Conservation (phyloP, 2,329 filamentous ascomycete species). For the Exophiala phaeomuriformis region DNA sequence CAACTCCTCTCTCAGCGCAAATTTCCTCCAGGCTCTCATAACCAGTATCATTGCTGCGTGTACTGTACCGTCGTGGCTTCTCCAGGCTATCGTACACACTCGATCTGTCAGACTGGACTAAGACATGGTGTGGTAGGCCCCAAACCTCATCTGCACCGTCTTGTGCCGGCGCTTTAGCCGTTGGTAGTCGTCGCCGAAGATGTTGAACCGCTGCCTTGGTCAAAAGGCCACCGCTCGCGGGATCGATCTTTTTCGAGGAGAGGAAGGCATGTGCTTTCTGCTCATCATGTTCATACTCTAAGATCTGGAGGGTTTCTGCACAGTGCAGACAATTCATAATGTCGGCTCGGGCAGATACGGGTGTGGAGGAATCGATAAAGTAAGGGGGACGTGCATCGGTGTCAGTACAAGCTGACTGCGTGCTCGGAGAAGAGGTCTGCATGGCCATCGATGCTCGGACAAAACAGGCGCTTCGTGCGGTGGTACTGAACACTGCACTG, state of each 20-base stretch:
- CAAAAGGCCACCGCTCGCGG: constrained; percentile 25
- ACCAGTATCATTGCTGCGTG: constrained; percentile 36
- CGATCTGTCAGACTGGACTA: constrained; percentile 16
- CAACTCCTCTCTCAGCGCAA: constrained; percentile 11
- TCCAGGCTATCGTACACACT: constrained; percentile 8
- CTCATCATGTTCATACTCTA: constrained; percentile 34
- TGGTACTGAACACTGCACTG: constrained; percentile 52
- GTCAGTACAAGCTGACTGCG: not conserved
- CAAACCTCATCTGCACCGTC: constrained; percentile 22
- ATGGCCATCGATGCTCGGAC: constrained; percentile 44
- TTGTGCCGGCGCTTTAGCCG: constrained; percentile 6
- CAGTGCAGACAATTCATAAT: constrained; percentile 52
- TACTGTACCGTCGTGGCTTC: constrained; percentile 28
- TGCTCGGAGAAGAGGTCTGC: constrained; percentile 41
- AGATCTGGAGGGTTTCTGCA: constrained; percentile 51
- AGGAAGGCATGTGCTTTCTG: constrained; percentile 31
- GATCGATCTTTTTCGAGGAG: constrained; percentile 30
- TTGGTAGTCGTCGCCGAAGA: constrained; percentile 20
- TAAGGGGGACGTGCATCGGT: constrained; percentile 29
- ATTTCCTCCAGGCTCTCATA: constrained; percentile 32
- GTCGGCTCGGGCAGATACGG: constrained; percentile 44
- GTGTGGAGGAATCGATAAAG: constrained; percentile 50
- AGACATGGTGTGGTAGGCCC: constrained; percentile 11
- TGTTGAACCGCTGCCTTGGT: constrained; percentile 20
- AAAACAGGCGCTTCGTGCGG: constrained; percentile 32